These are phyloP conservation scores for Glutinoglossum americanum DNA, from an alignment of 495 filamentous ascomycete species.

Conservation along the genomic window DNA sequence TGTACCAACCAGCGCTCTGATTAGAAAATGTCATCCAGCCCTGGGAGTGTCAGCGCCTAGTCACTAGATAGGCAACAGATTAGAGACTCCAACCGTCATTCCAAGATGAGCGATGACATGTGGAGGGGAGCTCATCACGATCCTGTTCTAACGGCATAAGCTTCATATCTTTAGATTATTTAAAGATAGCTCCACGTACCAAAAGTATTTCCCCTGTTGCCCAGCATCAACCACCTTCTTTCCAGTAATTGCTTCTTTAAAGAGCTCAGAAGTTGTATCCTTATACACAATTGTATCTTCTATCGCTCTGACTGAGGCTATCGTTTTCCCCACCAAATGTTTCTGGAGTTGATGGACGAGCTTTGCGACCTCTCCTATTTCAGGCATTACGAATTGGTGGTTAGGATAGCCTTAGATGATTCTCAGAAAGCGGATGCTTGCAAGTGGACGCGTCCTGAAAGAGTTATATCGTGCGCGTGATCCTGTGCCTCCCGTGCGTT, in stretches of 20 bases:
- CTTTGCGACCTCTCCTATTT: constrained; percentile 36
- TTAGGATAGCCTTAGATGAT: not conserved
- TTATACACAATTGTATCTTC: constrained; percentile 68
- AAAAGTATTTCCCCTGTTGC: constrained; percentile 93
- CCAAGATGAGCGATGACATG: constrained; percentile 22
- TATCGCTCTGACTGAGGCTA: constrained; percentile 42
- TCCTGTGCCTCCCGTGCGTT: too few relatives aligned
- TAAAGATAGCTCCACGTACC: constrained; percentile 20
- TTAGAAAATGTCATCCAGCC: constrained; percentile 66
- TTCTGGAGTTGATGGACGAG: constrained; percentile 64
- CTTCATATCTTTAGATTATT: not conserved
- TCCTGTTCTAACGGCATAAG: constrained; percentile 13
- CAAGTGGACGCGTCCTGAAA: not conserved
- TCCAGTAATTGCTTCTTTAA: constrained; percentile 50
- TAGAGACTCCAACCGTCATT: not conserved
- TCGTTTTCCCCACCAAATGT: constrained; percentile 62
- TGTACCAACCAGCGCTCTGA: constrained; percentile 58
- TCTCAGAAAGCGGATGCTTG: not conserved
- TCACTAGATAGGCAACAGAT: not conserved
- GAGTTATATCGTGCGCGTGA: too few relatives aligned
- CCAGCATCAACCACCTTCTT: constrained; percentile 55
- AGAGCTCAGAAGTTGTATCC: constrained; percentile 49
- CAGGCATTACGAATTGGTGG: constrained; percentile 1
- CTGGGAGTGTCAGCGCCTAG: constrained; percentile 29
- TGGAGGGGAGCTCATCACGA: constrained; percentile 48